Base-by-base conservation (phyloP, 805 yeast species). In the Candida railenensis region DNA sequence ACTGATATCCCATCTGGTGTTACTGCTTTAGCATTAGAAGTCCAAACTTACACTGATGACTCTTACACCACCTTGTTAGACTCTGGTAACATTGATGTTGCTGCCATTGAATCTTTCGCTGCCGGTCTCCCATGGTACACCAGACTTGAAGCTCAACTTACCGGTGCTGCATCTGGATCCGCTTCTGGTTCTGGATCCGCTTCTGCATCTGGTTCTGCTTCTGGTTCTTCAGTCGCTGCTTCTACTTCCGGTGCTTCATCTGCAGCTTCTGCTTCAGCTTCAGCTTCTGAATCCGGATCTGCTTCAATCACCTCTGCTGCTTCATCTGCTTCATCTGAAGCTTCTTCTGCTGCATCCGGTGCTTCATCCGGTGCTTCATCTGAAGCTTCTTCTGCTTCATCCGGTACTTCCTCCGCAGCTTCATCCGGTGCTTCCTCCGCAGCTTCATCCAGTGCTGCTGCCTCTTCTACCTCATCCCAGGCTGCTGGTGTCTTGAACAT, bases 61-160 rank as follows among this genome's bases (percentile, higher is more conserved):
- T 25, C 30, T 40, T 40, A 40, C 32, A 28, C 36, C 22, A 22
- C 43, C 36, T 19, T 40, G 3, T 30, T 50, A 30, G 38, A 22
- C 21, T 30, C 36, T 4, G 47, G 48, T n/a, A 40, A 25, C 34
- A 37, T 50, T 12, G 39, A 50, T 22, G 48, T 52, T 15, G 12
- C 43, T 9, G 22, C 41, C 25, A 28, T 52, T 18, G 43, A 48
- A 39, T 28, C 44, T 7, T 46, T 52, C 15, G 55, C 51, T 2
- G 45, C 52, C 3, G 34, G 22, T 19, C 46, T 52, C 25, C 55
- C 55, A 38, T 52, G 55, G 55, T 30, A n/a, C 32, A 11, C 43
- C 16, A 40, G 36, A 28, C 20, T 22, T 40, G 34, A 18, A 19
- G 34, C 43, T 40, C n/a, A 32, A n/a, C 14, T 22, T 15, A 19